Evolutionary conservation across 108 stramenopile species (phyloP).

Genomic region (Skeletonema tropicum): DNA sequence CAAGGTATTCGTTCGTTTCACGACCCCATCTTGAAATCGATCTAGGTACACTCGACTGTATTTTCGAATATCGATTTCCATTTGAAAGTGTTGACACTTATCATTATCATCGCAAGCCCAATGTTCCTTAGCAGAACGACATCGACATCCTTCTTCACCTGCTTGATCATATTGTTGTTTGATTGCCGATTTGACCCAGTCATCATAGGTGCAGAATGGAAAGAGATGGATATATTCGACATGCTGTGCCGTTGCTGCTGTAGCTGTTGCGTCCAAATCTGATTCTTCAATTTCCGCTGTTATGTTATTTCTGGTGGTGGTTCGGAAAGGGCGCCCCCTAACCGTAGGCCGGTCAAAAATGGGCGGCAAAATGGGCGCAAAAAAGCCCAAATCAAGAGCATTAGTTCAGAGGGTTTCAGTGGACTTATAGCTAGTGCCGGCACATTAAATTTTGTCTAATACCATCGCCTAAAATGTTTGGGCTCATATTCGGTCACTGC

Average conservation of each 20-base stretch:
- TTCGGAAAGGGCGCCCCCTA: too few species aligned
- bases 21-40: conserved; percentile 15
- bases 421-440: too few species aligned
- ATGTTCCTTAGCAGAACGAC: neutral
- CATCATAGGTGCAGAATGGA: conserved; percentile 43
- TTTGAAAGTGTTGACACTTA: conserved; percentile 13
- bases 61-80: conserved; percentile 44
- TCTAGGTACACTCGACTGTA: conserved; percentile 26
- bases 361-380: too few species aligned
- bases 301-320: too few species aligned
- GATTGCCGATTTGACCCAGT: conserved; percentile 33
- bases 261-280: neutral
- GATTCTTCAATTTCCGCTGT: neutral
- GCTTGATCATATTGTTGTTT: conserved; percentile 41
- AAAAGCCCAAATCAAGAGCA: too few species aligned
- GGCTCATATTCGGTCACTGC: too few species aligned
- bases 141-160: conserved; percentile 19
- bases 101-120: neutral
- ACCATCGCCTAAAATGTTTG: too few species aligned
- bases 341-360: too few species aligned
- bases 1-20: conserved; percentile 14
- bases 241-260: neutral
- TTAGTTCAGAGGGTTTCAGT: too few species aligned
- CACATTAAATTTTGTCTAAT: too few species aligned
- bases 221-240: conserved; percentile 32